These are phyloP conservation scores for Arthrobotrys entomopaga DNA, from an alignment of 2,329 filamentous ascomycete species.

Conservation along the genomic window DNA sequence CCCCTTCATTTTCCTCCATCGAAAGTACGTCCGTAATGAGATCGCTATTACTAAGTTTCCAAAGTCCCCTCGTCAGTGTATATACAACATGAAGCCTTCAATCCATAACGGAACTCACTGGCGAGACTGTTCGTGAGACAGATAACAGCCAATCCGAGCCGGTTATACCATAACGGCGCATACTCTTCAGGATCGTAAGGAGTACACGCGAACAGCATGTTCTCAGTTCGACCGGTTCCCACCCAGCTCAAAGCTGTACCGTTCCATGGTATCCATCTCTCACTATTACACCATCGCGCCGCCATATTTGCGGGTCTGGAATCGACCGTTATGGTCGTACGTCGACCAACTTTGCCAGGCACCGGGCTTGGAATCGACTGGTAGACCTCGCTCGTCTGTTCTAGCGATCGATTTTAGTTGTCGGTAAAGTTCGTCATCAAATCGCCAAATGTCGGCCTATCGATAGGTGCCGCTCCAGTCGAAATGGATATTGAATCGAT, in stretches of 20 bases:
- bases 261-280: slow-evolving; percentile 31
- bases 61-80: background rate
- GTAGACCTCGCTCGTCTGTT: background rate
- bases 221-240: slow-evolving; percentile 24
- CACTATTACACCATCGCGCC: slow-evolving; percentile 26
- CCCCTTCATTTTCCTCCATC: slow-evolving; percentile 57
- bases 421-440: slow-evolving; percentile 10
- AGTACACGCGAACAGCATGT: slow-evolving; percentile 41
- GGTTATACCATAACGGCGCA: slow-evolving; percentile 57
- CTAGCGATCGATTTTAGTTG: background rate
- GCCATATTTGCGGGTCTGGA: slow-evolving; percentile 17
- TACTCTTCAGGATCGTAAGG: slow-evolving; percentile 57
- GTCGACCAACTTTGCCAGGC: no score
- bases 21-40: slow-evolving; percentile 57
- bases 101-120: slow-evolving; percentile 33
- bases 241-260: slow-evolving; percentile 47
- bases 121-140: slow-evolving; percentile 58
- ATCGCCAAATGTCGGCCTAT: slow-evolving; percentile 13
- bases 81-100: background rate
- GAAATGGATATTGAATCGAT: background rate
- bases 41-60: slow-evolving; percentile 57
- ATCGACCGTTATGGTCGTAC: background rate
- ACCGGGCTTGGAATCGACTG: no score
- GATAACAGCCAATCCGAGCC: slow-evolving; percentile 58
- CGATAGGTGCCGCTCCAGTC: background rate